phyloP scores from a whole-genome alignment of 2,329 filamentous ascomycete genomes.

The Nothopassalora personata region DNA sequence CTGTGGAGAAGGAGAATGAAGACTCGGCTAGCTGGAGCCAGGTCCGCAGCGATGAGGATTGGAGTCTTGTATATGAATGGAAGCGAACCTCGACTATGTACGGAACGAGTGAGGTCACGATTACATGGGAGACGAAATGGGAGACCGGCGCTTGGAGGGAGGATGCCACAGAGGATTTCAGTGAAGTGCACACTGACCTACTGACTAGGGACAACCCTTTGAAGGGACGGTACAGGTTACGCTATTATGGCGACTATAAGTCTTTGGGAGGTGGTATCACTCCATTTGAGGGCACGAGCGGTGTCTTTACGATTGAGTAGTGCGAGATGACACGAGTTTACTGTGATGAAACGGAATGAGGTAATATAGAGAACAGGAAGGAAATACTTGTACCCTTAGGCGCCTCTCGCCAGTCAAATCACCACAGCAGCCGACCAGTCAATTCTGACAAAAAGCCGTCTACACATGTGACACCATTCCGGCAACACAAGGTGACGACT shows the following conservation, averaged over 20 bases:
- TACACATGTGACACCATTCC: background rate
- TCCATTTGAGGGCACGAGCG: conserved; percentile 64
- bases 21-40: conserved; percentile 53
- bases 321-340: no score
- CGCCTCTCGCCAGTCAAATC: background rate
- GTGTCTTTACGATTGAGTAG: conserved; percentile 43
- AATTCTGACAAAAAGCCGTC: background rate
- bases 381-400: background rate
- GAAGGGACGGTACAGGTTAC: conserved; percentile 66
- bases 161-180: conserved; percentile 31
- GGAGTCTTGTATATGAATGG: conserved; percentile 80
- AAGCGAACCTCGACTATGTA: conserved; percentile 62
- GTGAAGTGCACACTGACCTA: conserved; percentile 20
- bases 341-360: no score
- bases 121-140: conserved; percentile 70
- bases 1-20: conserved; percentile 60
- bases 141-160: conserved; percentile 38
- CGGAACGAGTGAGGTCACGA: conserved; percentile 70
- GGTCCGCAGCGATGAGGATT: conserved; percentile 71
- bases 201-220: conserved; percentile 29
- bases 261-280: conserved; percentile 56
- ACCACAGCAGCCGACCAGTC: background rate
- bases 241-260: conserved; percentile 83
- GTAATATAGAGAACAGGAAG: background rate
- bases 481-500: background rate